Evolutionary conservation across 1,139 yeast species (phyloP), one percentile per base, ranked within the genome.

Genomic region (Taphrina wiesneri): DNA sequence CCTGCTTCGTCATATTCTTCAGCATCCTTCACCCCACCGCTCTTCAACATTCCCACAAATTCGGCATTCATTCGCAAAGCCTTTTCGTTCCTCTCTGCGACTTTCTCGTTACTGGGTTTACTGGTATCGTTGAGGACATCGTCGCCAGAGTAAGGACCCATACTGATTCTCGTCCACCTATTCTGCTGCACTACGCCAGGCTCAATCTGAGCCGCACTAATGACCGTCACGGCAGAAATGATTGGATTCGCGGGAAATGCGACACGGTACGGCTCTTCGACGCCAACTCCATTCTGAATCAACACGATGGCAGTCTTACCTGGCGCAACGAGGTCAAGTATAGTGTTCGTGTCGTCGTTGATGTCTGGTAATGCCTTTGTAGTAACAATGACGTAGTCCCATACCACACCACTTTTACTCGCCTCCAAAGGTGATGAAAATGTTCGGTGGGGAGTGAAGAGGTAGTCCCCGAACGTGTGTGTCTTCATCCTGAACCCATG

Each of bases 281-380:
- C 86, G 41, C 85, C 90, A 68, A 86, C 79, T 2, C 96, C 96
- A 72, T 88, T 88, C 75, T 88, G 93, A 60, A 87, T 74, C 69
- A 88, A 79, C 1, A 88, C 84, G 66, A 88, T 82, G 0, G 82
- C 79, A 3, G 88, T 80, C 23, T 76, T 73, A 4, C 52, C 57
- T 3, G 74, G 78, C 13, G 79, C 74, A 30, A 85, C 82, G 0
- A 84, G 87, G 1, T 86, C 85, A 28, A 74, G 78, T 64, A 86
- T 80, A 53, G 87, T 76, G 25, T 85, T 84, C 71, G 85, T 90
- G 65, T 86, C 80, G 62, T 77, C 77, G 56, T 80, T 78, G 2
- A 83, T 75, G 73, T 88, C 95, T 2, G 95, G 95, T 43, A 87
- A 80, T 71, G 86, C 87, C 73, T 88, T 88, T 49, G 90, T 86